Conservation (phyloP, 352 stramenopile species). For the Thraustochytrium sp. region DNA sequence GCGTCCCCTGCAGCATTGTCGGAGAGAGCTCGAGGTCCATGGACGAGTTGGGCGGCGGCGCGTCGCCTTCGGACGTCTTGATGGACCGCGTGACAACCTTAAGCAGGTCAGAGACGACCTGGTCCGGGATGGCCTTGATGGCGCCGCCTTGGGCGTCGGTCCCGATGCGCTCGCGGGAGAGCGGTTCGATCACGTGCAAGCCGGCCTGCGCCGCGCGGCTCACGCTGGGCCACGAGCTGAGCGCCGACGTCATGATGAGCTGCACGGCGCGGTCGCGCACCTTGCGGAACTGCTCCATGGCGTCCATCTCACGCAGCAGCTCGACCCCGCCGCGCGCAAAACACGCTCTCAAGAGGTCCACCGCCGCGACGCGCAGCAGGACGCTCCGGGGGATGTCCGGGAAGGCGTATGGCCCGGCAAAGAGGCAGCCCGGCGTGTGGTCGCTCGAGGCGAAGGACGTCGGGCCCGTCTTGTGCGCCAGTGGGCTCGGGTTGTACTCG, state of each 20-base stretch:
- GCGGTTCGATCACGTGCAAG: not conserved
- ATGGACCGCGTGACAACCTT: not conserved
- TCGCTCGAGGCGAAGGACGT: not conserved
- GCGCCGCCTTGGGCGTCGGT: not conserved
- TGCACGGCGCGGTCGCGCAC: conserved; percentile 26
- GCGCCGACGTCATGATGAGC: conserved; percentile 21
- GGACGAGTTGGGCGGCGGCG: not conserved
- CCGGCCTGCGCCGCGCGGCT: not conserved
- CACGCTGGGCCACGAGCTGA: conserved; percentile 26
- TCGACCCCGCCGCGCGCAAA: not conserved
- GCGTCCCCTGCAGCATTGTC: not conserved
- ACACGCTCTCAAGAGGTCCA: not conserved
- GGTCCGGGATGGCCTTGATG: not conserved
- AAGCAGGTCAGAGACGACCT: not conserved
- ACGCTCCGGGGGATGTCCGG: not conserved
- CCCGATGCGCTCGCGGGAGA: not conserved
- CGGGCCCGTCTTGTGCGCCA: not conserved
- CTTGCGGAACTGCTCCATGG: not conserved
- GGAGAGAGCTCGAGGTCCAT: not conserved
- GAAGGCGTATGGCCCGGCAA: conserved; percentile 1
- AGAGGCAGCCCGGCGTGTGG: not conserved
- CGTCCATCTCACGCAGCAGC: not conserved
- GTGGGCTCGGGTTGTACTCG: not conserved
- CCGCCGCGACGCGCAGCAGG: not conserved
- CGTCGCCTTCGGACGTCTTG: not conserved